These are phyloP conservation scores for Angomonas desouzai DNA, from an alignment of 208 protist genomes.

Conservation along the genomic window DNA sequence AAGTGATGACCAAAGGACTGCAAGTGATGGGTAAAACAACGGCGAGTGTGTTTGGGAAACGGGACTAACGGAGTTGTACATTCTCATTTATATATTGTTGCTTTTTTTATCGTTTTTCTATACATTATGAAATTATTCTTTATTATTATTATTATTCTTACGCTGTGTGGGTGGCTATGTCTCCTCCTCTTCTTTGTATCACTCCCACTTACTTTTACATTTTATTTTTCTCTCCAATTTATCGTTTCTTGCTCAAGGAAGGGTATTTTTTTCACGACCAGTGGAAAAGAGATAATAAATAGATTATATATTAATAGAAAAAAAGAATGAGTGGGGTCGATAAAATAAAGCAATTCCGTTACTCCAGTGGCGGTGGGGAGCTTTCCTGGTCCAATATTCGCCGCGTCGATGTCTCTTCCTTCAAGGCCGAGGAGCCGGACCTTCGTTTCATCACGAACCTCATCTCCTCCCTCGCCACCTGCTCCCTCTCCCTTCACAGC, in stretches of 20 bases:
- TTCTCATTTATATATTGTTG: too few species aligned
- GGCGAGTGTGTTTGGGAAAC: slow-evolving; percentile 34
- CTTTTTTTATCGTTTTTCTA: neutral
- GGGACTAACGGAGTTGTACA: neutral
- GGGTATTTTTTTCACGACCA: too few species aligned
- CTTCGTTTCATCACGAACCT: slow-evolving; percentile 69
- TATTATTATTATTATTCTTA: too few species aligned
- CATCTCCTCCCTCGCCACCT: slow-evolving; percentile 34
- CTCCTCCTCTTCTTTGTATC: too few species aligned
- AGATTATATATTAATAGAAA: slow-evolving; percentile 3
- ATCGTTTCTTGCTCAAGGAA: too few species aligned
- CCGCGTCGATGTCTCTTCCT: slow-evolving; percentile 37
- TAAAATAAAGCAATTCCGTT: slow-evolving; percentile 31
- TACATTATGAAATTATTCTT: too few species aligned
- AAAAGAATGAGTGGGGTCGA: slow-evolving; percentile 6
- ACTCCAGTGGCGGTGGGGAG: slow-evolving; percentile 16
- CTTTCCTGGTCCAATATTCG: slow-evolving; percentile 62
- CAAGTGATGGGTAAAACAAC: slow-evolving; percentile 60
- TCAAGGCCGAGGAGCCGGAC: slow-evolving; percentile 46
- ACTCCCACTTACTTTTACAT: too few species aligned
- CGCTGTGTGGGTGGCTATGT: too few species aligned
- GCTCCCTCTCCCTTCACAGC: slow-evolving; percentile 24
- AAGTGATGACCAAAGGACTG: slow-evolving; percentile 65
- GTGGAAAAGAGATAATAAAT: slow-evolving; percentile 1
- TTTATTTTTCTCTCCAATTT: too few species aligned